These are phyloP conservation scores for Lactarius quietus DNA, from an alignment of 768 basidiomycete species.

Conservation along the genomic window DNA sequence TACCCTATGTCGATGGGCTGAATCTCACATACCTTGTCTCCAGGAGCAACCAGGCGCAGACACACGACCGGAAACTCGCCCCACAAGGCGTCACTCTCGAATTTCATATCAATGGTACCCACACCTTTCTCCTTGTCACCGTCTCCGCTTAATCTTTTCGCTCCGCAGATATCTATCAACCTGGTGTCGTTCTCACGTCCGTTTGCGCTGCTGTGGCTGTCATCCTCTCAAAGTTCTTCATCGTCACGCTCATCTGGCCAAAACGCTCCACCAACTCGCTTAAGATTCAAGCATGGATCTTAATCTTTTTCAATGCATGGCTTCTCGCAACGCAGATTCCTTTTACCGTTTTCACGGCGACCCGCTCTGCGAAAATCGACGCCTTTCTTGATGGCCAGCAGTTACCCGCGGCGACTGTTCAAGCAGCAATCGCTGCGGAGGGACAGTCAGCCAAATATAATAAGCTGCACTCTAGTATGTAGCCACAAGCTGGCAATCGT, in stretches of 20 bases:
- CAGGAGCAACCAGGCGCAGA: constrained; percentile 21
- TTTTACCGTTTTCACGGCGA: constrained; percentile 46
- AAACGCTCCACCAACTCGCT: constrained; percentile 13
- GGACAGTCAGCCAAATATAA: constrained; percentile 13
- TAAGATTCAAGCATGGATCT: constrained; percentile 34
- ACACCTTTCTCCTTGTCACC: constrained; percentile 27
- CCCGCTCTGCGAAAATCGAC: constrained; percentile 41
- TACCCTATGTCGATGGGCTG: neutral
- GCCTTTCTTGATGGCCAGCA: constrained; percentile 38
- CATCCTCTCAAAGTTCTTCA: constrained; percentile 34
- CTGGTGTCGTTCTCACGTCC: constrained; percentile 22
- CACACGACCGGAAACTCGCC: constrained; percentile 4
- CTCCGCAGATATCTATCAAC: constrained; percentile 28
- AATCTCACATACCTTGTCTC: neutral
- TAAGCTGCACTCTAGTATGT: constrained; percentile 13
- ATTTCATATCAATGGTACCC: constrained; percentile 23
- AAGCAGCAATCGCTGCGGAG: constrained; percentile 27
- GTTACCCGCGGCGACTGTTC: constrained; percentile 39
- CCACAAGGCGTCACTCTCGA: constrained; percentile 20
- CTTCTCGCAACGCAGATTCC: constrained; percentile 49
- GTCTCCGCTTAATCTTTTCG: constrained; percentile 16
- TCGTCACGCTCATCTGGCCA: constrained; percentile 29
- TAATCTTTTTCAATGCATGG: constrained; percentile 44
- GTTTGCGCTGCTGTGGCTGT: constrained; percentile 33
- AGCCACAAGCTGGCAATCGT: neutral